These are phyloP conservation scores for Barnettozyma vustinii DNA, from an alignment of 805 yeast species.

Conservation along the genomic window DNA sequence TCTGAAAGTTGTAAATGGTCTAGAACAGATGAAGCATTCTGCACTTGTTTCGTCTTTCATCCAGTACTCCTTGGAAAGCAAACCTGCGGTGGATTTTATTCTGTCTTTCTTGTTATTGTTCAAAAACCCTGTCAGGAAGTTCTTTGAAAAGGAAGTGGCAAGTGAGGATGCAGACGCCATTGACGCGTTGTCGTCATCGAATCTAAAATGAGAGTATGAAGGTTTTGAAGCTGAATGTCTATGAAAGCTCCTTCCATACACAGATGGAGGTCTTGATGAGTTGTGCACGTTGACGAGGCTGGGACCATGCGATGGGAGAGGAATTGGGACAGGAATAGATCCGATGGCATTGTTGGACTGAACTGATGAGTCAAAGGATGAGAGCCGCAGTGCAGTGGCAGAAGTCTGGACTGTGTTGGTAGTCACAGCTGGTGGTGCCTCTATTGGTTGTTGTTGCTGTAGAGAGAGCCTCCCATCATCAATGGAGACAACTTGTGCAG, in stretches of 20 bases:
- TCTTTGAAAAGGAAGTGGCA: constrained; percentile 37
- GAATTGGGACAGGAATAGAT: constrained; percentile 3
- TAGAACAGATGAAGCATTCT: constrained; percentile 80
- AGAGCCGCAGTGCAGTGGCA: constrained; percentile 18
- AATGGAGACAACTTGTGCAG: constrained; percentile 4
- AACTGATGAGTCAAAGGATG: constrained; percentile 17
- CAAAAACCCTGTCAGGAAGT: constrained; percentile 37
- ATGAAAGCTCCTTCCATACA: constrained; percentile 9
- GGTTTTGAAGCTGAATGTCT: constrained; percentile 4
- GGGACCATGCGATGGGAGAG: constrained; percentile 16
- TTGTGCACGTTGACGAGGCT: constrained; percentile 17
- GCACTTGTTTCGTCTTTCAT: constrained; percentile 90
- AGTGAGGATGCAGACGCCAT: constrained; percentile 35
- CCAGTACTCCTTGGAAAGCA: constrained; percentile 73
- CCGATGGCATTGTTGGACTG: background rate
- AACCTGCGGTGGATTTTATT: constrained; percentile 16
- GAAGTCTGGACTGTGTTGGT: constrained; percentile 17
- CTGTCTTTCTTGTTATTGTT: constrained; percentile 26
- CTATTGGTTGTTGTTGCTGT: background rate
- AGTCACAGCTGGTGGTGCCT: background rate
- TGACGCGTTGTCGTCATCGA: constrained; percentile 31
- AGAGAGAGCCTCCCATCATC: constrained; percentile 7
- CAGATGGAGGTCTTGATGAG: constrained; percentile 19
- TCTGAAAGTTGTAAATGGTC: constrained; percentile 76
- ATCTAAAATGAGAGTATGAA: constrained; percentile 11